Evolutionary conservation across 306 rosid genomes (phyloP), one percentile per base, ranked within the genome.

Genomic region (Quercus gilva): DNA sequence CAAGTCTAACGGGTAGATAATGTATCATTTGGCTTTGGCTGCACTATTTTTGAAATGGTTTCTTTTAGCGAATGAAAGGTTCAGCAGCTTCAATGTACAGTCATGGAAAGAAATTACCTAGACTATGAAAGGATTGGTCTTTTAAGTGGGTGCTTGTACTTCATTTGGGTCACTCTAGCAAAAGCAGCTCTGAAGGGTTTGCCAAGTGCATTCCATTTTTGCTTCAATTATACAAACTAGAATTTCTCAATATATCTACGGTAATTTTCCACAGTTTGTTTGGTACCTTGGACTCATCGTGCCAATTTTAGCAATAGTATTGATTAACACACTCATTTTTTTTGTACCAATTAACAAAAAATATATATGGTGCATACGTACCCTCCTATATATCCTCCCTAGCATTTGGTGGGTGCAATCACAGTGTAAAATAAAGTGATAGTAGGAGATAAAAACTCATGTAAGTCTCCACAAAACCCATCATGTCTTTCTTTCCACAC

Each of bases 401-500:
- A 41, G 26, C 25, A 67, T 45, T 35, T 49, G 75, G 58, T 45
- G 59, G 75, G 59, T 71, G 57, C 58, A 71, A 3, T 49, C 10
- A 49, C 0, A 6, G 75, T n/a, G 18, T 71, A 4, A 26, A 49
- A 23, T 17, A 26, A 69, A 71, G 58, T 45, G 21, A 49, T 23
- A 71, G 41, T 26, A 71, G 75, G 56, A 15, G 75, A 71, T 49
- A 1, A 10, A 26, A 55, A 57, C 68, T 12, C 71, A 10, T 17
- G 10, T 21, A 19, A 33, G 65, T 73, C 60, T 41, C 55, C 61
- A 55, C 37, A 45, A 79, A 61, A 20, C 28, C 67, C 71, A 76
- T 84, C 26, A 78, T 63, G 76, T 83, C 64, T 74, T 74, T 77
- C 77, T 71, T 75, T 75, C 26, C 61, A 8, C 12, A 25, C 55